Base-by-base conservation (phyloP, 1,284 basidiomycete genomes). In the Cryptococcus sp. region DNA sequence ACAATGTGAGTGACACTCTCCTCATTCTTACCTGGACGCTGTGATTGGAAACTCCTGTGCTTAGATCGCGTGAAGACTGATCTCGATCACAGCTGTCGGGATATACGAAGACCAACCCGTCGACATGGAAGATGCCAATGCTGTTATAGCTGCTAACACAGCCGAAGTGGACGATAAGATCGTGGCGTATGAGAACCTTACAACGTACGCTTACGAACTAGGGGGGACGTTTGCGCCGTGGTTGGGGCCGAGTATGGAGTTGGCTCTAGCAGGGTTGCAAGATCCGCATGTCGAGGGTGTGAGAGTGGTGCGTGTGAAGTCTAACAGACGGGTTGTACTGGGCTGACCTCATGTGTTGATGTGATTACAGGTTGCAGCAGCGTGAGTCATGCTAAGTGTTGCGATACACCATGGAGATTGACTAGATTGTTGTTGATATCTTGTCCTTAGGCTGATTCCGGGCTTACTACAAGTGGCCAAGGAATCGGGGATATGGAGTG, bases 201-300 rank as follows among this genome's bases (percentile, higher is more conserved):
- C 91, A 5, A 87, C 89, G 19, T 89, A 91, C 68, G 87, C 85
- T 60, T 86, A 85, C 40, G 86, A 87, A 8, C 82, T 92, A 8
- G 83, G 84, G 0, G 80, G 82, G 1, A 81, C 82, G 2, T 91
- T 91, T 67, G 86, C 85, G 0, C 89, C 88, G 0, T 93, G 87
- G 67, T 79, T 92, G 1, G 72, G 83, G 10, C 85, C 86, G 67
- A 83, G 82, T 11, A 82, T 93, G 38, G 86, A 89, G 69, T 81
- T 91, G 19, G 84, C 86, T 3, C 75, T 93, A 2, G 88, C 87
- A 0, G 85, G 84, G 0, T 72, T 93, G 53, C 79, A 83, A 43
- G 91, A 89, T 64, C 85, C 85, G 64, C 88, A 89, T 75, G 89
- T 91, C 58, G 89, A 92, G 57, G 88, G 88, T 2, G 89, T 93